phyloP scores from a whole-genome alignment of 1,139 yeast species.

The Candida sanyaensis region DNA sequence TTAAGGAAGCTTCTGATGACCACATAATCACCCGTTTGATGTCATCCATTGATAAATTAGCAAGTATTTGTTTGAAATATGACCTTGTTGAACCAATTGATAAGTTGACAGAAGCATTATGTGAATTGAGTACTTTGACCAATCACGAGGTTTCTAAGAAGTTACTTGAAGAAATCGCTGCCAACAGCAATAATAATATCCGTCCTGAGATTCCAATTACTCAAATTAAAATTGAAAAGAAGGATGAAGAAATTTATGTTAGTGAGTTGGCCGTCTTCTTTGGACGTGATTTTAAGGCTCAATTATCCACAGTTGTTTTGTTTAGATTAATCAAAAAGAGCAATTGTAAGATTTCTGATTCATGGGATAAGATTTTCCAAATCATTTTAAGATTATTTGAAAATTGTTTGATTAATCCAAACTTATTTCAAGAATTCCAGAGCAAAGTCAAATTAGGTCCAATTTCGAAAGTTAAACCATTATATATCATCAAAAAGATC shows the following conservation, averaged over 20 bases:
- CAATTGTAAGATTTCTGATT: slow-evolving; percentile 44
- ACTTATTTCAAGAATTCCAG: slow-evolving; percentile 67
- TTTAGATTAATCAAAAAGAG: slow-evolving; percentile 74
- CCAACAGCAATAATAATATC: slow-evolving; percentile 36
- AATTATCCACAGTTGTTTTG: slow-evolving; percentile 80
- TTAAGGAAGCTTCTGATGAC: slow-evolving; percentile 88
- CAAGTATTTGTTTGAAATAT: slow-evolving; percentile 71
- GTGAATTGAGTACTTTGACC: slow-evolving; percentile 62
- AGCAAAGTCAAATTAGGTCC: slow-evolving; percentile 49
- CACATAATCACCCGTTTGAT: slow-evolving; percentile 84
- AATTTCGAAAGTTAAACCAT: slow-evolving; percentile 66
- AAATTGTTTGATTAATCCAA: slow-evolving; percentile 70
- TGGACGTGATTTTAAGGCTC: slow-evolving; percentile 92
- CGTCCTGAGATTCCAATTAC: slow-evolving; percentile 52
- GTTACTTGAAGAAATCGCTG: slow-evolving; percentile 14
- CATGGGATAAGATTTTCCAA: slow-evolving; percentile 65
- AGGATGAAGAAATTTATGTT: slow-evolving; percentile 63
- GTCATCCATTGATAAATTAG: slow-evolving; percentile 83
- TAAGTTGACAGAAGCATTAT: slow-evolving; percentile 59
- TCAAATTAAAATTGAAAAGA: slow-evolving; percentile 50
- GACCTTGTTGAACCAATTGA: slow-evolving; percentile 60
- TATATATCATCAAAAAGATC: slow-evolving; percentile 60
- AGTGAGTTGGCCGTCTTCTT: slow-evolving; percentile 81
- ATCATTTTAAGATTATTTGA: slow-evolving; percentile 69
- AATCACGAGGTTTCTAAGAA: slow-evolving; percentile 14